Percentiles rank a stretch among this genome's conserved stretches.
Conservation (phyloP, 495 filamentous ascomycete species). For the Lepidopterella palustris region DNA sequence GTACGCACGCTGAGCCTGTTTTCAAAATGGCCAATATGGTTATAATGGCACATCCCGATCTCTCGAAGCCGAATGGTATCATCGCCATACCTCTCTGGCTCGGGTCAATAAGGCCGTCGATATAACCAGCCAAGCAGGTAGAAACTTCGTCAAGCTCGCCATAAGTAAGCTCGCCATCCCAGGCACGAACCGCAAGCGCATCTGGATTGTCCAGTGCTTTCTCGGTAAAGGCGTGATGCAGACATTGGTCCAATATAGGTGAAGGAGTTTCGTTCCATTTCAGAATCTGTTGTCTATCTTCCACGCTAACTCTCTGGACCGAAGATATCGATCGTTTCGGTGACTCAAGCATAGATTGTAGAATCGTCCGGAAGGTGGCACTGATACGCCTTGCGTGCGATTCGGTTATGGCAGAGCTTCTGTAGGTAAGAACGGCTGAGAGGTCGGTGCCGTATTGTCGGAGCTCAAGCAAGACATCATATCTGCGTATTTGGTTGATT, state of each 20-base stretch:
- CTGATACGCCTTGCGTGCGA: no score
- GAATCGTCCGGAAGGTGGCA: no score
- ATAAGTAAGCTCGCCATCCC: slow-evolving; percentile 22
- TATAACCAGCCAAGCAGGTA: slow-evolving; percentile 12
- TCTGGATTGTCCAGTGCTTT: slow-evolving; percentile 6
- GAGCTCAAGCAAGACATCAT: no score
- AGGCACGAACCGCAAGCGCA: slow-evolving; percentile 15
- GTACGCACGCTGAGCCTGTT: slow-evolving; percentile 7
- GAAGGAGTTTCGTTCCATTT: slow-evolving; percentile 19
- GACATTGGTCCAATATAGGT: slow-evolving; percentile 10
- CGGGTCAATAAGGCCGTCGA: neutral
- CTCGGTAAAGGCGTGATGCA: slow-evolving; percentile 23
- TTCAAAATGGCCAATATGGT: slow-evolving; percentile 23
- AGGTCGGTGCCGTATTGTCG: no score
- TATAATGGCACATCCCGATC: slow-evolving; percentile 18
- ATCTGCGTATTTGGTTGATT: no score
- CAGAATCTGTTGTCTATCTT: slow-evolving; percentile 20
- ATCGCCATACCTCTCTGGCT: neutral
- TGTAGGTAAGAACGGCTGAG: no score
- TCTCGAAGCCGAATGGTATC: slow-evolving; percentile 25
- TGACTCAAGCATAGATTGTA: no score
- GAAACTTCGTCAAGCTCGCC: slow-evolving; percentile 18
- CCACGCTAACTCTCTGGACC: neutral
- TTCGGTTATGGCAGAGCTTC: no score
- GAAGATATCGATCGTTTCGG: no score